These are phyloP conservation scores for Claviceps sp. DNA, from an alignment of 2,329 filamentous ascomycete species.

Conservation along the genomic window DNA sequence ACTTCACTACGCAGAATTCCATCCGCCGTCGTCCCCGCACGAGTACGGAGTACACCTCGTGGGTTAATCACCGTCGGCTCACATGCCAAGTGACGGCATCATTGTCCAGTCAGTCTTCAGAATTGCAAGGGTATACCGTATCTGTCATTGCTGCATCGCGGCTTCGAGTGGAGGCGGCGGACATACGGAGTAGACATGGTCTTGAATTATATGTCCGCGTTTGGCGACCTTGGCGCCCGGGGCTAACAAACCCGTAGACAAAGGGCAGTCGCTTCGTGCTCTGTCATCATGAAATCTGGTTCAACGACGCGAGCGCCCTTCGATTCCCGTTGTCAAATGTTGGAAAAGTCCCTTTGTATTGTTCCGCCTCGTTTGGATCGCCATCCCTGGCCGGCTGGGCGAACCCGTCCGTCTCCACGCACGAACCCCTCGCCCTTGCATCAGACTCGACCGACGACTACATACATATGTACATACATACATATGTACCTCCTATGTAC, in stretches of 20 bases:
- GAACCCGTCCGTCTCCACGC: neutral
- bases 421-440: neutral
- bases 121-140: neutral
- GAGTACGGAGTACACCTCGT: neutral
- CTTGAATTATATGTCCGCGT: too few relatives aligned
- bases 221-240: too few relatives aligned
- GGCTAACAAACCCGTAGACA: too few relatives aligned
- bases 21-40: neutral
- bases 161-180: neutral
- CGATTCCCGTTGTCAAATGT: too few relatives aligned
- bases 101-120: neutral
- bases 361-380: neutral
- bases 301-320: too few relatives aligned
- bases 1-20: conserved; percentile 2
- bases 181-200: neutral
- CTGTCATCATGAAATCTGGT: too few relatives aligned
- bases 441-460: too few relatives aligned
- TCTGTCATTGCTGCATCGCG: neutral
- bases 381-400: neutral
- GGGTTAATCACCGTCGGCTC: neutral
- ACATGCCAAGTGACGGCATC: conserved; percentile 1
- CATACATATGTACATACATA: too few relatives aligned
- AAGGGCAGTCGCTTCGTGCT: too few relatives aligned
- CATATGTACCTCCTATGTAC: neutral
- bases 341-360: neutral